Conservation (phyloP, 2,329 filamentous ascomycete species). For the Penicillium hesseltinei region DNA sequence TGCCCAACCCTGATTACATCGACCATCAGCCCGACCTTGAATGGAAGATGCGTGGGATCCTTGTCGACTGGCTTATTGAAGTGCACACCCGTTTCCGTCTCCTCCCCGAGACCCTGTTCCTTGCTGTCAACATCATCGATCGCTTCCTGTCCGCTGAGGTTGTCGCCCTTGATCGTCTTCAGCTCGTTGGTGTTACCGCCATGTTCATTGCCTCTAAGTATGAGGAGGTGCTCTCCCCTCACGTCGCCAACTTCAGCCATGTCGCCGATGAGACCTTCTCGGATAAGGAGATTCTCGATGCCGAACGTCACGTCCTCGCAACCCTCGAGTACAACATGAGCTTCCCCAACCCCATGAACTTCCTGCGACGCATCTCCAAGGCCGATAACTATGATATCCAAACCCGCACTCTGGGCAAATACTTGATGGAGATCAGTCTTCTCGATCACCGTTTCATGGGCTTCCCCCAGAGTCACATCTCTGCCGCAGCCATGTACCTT, state of each 20-base stretch:
- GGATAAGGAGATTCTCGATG: constrained; percentile 90
- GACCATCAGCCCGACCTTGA: constrained; percentile 89
- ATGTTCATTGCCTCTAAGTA: constrained; percentile 99
- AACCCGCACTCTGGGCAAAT: constrained; percentile 94
- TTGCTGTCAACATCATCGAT: constrained; percentile 97
- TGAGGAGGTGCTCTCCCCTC: constrained; percentile 93
- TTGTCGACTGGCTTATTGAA: constrained; percentile 97
- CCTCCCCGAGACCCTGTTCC: constrained; percentile 91
- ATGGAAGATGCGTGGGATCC: constrained; percentile 97
- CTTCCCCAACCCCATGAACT: constrained; percentile 99
- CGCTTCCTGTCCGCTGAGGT: constrained; percentile 95
- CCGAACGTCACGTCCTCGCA: constrained; percentile 90
- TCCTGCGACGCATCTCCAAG: constrained; percentile 96
- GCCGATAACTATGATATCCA: constrained; percentile 99
- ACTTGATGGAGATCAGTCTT: constrained; percentile 94
- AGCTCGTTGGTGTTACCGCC: constrained; percentile 94
- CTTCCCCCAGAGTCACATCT: constrained; percentile 84
- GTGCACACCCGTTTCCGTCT: constrained; percentile 96
- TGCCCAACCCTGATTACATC: constrained; percentile 94
- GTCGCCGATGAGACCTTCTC: constrained; percentile 96
- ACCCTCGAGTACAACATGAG: constrained; percentile 95
- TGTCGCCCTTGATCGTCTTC: constrained; percentile 91
- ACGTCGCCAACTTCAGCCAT: constrained; percentile 94
- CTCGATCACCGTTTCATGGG: constrained; percentile 92
- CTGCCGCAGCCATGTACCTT: constrained; percentile 92